These are phyloP conservation scores for Fomitopsis palustris DNA, from an alignment of 1,284 basidiomycete species.

Conservation along the genomic window DNA sequence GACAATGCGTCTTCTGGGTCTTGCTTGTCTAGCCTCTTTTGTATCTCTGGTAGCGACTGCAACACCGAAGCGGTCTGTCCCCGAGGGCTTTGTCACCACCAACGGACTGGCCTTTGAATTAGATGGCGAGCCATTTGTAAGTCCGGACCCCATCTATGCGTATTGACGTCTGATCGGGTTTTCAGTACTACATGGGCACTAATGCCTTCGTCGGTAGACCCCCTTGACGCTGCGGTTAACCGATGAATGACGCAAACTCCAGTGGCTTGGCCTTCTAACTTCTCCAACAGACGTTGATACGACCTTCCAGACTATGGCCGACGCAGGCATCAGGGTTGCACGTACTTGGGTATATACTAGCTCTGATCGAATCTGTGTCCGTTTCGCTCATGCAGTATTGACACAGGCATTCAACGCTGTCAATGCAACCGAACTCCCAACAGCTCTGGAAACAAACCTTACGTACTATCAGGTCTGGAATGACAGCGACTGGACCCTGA, in stretches of 20 bases:
- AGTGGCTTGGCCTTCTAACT: conserved; percentile 59
- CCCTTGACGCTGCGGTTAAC: background rate
- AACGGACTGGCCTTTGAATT: conserved; percentile 39
- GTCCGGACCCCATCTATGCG: conserved; percentile 11
- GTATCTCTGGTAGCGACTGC: background rate
- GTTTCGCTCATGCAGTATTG: background rate
- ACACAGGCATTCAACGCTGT: conserved; percentile 46
- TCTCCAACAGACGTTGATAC: conserved; percentile 53
- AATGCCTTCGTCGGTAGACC: conserved; percentile 33
- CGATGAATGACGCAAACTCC: background rate
- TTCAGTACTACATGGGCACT: conserved; percentile 36
- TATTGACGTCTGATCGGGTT: conserved; percentile 2
- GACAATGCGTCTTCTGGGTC: conserved; percentile 12
- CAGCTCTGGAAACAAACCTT: conserved; percentile 42
- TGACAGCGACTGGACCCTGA: conserved; percentile 45
- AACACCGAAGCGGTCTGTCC: conserved; percentile 11
- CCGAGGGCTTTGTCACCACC: conserved; percentile 41
- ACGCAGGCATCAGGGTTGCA: conserved; percentile 56
- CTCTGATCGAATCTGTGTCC: conserved; percentile 3
- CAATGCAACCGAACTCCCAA: conserved; percentile 57
- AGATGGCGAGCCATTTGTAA: conserved; percentile 44
- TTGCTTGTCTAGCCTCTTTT: conserved; percentile 4
- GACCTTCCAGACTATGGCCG: conserved; percentile 54
- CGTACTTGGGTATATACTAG: conserved; percentile 59
- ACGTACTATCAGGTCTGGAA: conserved; percentile 55